phyloP scores from a whole-genome alignment of 192 early-diverging fungal species.

The Linnemannia schmuckeri region DNA sequence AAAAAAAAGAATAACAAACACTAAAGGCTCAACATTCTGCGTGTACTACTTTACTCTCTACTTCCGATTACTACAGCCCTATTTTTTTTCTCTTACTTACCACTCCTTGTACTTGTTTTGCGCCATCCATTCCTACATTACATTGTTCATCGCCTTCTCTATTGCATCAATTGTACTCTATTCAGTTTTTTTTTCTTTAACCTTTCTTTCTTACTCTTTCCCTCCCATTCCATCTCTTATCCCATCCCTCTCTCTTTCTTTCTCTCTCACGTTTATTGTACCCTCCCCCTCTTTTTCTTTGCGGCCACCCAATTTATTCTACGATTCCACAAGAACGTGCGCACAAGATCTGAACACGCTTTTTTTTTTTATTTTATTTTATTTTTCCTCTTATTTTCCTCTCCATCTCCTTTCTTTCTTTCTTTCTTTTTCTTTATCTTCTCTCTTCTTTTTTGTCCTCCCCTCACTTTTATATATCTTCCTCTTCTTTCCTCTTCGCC shows the following conservation, averaged over 20 bases:
- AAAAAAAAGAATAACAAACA: too few species aligned
- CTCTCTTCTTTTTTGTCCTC: slow-evolving; percentile 2
- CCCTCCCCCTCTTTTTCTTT: neutral
- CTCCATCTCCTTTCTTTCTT: too few species aligned
- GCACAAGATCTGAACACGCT: slow-evolving; percentile 7
- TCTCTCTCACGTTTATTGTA: neutral
- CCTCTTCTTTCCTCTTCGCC: neutral
- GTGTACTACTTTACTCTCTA: neutral
- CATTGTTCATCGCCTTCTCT: neutral
- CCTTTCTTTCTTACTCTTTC: neutral
- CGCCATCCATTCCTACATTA: neutral
- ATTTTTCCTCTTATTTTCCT: neutral
- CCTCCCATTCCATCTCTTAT: neutral
- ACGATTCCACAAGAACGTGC: slow-evolving; percentile 8
- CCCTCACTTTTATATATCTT: slow-evolving; percentile 3
- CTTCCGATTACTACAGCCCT: neutral
- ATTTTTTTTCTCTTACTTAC: neutral
- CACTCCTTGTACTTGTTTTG: neutral
- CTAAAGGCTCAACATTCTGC: too few species aligned
- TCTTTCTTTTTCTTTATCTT: too few species aligned
- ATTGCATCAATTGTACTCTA: neutral
- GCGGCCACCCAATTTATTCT: neutral
- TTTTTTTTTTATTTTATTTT: neutral
- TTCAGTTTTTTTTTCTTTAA: neutral
- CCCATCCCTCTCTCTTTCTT: neutral